Base-by-base conservation (phyloP, 23 red algal species). In the Porphyridium purpureum region DNA sequence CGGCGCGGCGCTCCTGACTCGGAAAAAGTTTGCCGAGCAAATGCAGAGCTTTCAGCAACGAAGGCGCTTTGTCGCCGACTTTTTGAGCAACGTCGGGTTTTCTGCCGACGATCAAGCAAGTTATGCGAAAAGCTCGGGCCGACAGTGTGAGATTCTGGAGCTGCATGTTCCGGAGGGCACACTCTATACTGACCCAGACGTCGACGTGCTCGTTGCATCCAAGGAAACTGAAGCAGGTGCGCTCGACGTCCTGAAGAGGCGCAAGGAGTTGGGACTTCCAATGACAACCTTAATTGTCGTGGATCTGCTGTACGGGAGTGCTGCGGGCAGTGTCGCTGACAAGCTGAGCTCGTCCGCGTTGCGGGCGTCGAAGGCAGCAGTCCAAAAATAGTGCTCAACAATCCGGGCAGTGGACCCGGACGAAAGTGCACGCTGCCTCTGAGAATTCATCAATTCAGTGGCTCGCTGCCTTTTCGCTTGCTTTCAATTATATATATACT, bases 341-440 rank as follows among this genome's bases (percentile, higher is more conserved):
- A 88, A 88, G 50, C 47, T 88, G 15, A 88, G 82, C 49, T 88
- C 82, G 27, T 71, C 70, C 21, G 55, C 32, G 50, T 49, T 88
- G 14, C 71, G 82, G 30, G 48, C 57, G 64, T 41, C n/a, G 49
- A 66, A 82, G 40, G 50, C 22, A 6, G 33, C n/a, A n/a, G n/a
- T n/a, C n/a, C n/a, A n/a, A n/a, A n/a, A n/a, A n/a, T n/a, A n/a
- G n/a, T n/a, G n/a, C n/a, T n/a, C n/a, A n/a, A n/a, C n/a, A n/a
- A n/a, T n/a, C n/a, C n/a, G n/a, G n/a, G n/a, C n/a, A n/a, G n/a
- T n/a, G n/a, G n/a, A n/a, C n/a, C n/a, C n/a, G n/a, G n/a, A n/a
- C n/a, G n/a, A n/a, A n/a, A n/a, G n/a, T n/a, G n/a, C n/a, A n/a
- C n/a, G n/a, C n/a, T n/a, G n/a, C n/a, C n/a, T n/a, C n/a, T n/a